phyloP scores from a whole-genome alignment of 2,329 filamentous ascomycete species.

The Tetracladium maxilliforme region DNA sequence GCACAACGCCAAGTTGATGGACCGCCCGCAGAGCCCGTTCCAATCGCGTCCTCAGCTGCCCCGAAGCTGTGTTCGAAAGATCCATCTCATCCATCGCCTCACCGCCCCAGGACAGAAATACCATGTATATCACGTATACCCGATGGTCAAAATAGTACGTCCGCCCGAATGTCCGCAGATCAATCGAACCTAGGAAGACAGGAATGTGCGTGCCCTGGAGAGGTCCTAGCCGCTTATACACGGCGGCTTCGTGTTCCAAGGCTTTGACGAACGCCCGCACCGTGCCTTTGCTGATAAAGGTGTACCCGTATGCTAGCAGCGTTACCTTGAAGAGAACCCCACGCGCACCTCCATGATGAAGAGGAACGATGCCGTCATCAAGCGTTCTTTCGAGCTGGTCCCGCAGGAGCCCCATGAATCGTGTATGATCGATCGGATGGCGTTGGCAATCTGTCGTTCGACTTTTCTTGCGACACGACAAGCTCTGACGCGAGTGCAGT shows the following conservation, averaged over 20 bases:
- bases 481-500: too few relatives aligned
- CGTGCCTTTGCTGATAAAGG: constrained; percentile 25
- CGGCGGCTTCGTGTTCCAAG: constrained; percentile 18
- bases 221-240: constrained; percentile 18
- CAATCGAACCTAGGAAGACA: constrained; percentile 20
- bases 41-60: too few relatives aligned
- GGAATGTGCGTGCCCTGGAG: constrained; percentile 20
- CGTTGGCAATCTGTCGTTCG: too few relatives aligned
- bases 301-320: constrained; percentile 24
- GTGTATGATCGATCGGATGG: too few relatives aligned
- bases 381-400: too few relatives aligned
- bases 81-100: too few relatives aligned
- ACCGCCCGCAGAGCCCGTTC: too few relatives aligned
- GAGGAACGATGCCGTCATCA: too few relatives aligned
- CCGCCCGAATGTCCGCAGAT: constrained; percentile 20
- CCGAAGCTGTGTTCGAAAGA: too few relatives aligned
- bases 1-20: too few relatives aligned
- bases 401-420: too few relatives aligned
- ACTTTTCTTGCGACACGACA: too few relatives aligned
- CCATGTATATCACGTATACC: constrained; percentile 17
- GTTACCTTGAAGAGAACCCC: constrained; percentile 25
- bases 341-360: constrained; percentile 17
- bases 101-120: constrained; percentile 19
- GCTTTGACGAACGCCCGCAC: constrained; percentile 14
- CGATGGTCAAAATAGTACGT: constrained; percentile 17